A percentile compares a stretch with the other conserved stretches of the same genome.
phyloP scores from a whole-genome alignment of 2,329 filamentous ascomycete genomes.

The Aschersonia sp. region DNA sequence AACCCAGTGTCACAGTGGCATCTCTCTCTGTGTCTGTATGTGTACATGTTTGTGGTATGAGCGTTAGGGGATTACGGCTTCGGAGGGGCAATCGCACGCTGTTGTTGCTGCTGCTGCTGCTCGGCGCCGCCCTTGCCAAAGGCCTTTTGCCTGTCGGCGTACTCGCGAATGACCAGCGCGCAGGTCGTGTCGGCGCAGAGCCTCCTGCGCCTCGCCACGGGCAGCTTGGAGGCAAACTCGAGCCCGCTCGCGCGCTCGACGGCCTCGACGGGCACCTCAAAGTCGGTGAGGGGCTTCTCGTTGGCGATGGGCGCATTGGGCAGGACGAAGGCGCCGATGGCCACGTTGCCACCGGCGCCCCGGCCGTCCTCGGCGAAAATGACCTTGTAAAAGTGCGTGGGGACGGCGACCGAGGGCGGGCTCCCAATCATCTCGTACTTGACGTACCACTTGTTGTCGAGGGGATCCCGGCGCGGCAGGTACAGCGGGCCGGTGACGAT shows the following conservation, averaged over 20 bases:
- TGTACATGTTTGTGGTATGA: too few species aligned
- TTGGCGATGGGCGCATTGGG: slow-evolving; percentile 86
- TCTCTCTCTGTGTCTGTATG: too few species aligned
- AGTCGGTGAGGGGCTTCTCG: slow-evolving; percentile 72
- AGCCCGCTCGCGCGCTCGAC: slow-evolving; percentile 85
- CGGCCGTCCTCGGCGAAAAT: slow-evolving; percentile 83
- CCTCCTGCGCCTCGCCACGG: slow-evolving; percentile 55
- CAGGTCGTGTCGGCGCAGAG: slow-evolving; percentile 82
- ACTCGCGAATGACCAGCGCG: slow-evolving; percentile 72
- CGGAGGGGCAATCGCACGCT: slow-evolving; percentile 8
- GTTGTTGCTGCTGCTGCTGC: background rate
- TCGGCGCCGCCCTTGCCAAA: slow-evolving; percentile 25
- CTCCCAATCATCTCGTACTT: slow-evolving; percentile 90
- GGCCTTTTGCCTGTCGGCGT: slow-evolving; percentile 44
- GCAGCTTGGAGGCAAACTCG: slow-evolving; percentile 76
- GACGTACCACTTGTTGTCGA: slow-evolving; percentile 89
- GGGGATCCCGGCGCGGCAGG: slow-evolving; percentile 65
- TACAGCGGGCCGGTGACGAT: slow-evolving; percentile 92
- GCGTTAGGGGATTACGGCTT: background rate
- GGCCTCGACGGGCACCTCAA: slow-evolving; percentile 87
- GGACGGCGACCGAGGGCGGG: slow-evolving; percentile 87
- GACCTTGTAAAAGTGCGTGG: slow-evolving; percentile 98
- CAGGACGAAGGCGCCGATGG: slow-evolving; percentile 84
- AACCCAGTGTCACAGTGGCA: too few species aligned
- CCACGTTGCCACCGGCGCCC: slow-evolving; percentile 52